Base-by-base conservation (phyloP, 306 rosid genomes). In the Casuarina cunninghamiana region DNA sequence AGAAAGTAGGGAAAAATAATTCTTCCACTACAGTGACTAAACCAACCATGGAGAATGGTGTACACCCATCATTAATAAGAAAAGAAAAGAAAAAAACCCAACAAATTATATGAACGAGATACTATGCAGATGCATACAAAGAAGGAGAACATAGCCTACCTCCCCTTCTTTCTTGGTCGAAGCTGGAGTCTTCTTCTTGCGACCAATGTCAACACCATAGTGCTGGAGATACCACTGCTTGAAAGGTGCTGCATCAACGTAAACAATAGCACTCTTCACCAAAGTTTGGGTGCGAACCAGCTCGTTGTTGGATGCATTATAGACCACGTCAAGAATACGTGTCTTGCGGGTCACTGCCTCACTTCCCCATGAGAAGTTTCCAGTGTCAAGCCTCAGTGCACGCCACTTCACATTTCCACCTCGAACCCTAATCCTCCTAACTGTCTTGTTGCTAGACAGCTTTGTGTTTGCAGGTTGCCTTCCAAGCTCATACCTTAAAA, bases 341-440 rank as follows among this genome's bases (percentile, higher is more conserved):
- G 89, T 87, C 62, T 87, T 85, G 69, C 87, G 82, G 10, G 91
- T 80, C 2, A 85, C 87, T 6, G 91, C 83, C 68, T 87, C 91
- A 76, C 91, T 87, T 55, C 89, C 86, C 91, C 91, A 87, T 1
- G 87, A 83, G 50, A 46, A 87, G 46, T 87, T 87, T 11, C 91
- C 91, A 2, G 91, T 87, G 50, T 87, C 91, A 81, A 87, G 83
- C 60, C 91, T 85, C 60, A 87, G 8, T 2, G 91, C 91, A 26
- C 91, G 78, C 91, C 91, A 87, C 21, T 87, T 87, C 74, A 87
- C 91, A 80, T 87, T 87, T 16, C 89, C 91, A 76, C 91, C 91
- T 38, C 91, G 75, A 1, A 87, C 91, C 61, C 91, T 85, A 1
- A 87, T 71, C 68, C 91, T 85, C 38, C 91, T 68, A 4, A 87